Evolutionary conservation across 495 filamentous ascomycete species (phyloP).

Genomic region (Talaromyces borbonicus): DNA sequence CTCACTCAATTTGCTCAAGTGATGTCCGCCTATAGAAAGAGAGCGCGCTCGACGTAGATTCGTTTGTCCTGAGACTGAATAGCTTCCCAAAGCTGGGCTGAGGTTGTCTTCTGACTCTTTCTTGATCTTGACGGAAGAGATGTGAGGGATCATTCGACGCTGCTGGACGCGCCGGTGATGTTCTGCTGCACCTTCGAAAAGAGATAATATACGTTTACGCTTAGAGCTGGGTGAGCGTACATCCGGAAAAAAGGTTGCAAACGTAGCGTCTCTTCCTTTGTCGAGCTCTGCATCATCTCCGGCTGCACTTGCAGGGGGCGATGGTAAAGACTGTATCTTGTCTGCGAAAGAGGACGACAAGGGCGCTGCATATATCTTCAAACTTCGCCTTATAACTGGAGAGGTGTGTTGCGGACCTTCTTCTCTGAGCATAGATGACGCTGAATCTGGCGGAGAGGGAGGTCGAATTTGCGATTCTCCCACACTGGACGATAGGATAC

Average conservation of each 20-base stretch:
- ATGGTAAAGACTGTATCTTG: constrained; percentile 26
- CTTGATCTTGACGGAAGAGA: constrained; percentile 28
- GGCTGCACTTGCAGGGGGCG: constrained; percentile 18
- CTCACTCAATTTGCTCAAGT: constrained; percentile 16
- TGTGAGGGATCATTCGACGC: constrained; percentile 31
- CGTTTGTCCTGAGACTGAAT: too few relatives aligned
- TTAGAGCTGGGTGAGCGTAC: constrained; percentile 38
- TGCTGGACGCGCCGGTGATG: constrained; percentile 44
- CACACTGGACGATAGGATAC: constrained; percentile 22
- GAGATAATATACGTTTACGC: constrained; percentile 41
- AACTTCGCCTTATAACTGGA: constrained; percentile 13
- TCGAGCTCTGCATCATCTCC: constrained; percentile 2
- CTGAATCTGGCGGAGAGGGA: constrained; percentile 41
- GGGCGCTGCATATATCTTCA: constrained; percentile 34
- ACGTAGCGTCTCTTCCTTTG: constrained; percentile 12
- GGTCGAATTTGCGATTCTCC: constrained; percentile 20
- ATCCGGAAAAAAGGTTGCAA: constrained; percentile 33
- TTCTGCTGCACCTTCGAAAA: constrained; percentile 53
- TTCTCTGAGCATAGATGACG: constrained; percentile 20
- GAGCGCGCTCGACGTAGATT: constrained; percentile 26
- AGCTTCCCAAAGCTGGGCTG: constrained; percentile 23
- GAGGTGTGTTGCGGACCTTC: neutral
- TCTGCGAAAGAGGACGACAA: constrained; percentile 24
- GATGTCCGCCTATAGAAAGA: constrained; percentile 27
- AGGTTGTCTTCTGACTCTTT: constrained; percentile 30